Evolutionary conservation across 2,329 filamentous ascomycete genomes (phyloP), one percentile per base, ranked within the genome.

Genomic region (Colletotrichum coccodes): DNA sequence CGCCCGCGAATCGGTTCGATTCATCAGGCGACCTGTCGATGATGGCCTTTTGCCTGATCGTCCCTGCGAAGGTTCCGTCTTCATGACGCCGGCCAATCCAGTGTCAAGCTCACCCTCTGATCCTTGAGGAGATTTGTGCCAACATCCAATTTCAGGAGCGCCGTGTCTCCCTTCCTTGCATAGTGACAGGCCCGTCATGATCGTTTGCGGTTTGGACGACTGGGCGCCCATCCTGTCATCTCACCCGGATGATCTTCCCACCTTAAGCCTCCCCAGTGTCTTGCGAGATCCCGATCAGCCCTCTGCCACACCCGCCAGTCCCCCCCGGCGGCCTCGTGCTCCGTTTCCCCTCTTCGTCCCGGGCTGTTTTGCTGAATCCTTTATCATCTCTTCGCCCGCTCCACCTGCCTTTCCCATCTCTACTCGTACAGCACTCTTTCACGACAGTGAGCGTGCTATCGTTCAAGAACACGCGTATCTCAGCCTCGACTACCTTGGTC

Each of bases 241-340:
- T 47, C 32, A 54, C 49, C 28, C 49, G 61, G 52, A 44, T 42
- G 54, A 68, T 60, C 61, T 60, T 47, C 49, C 40, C 38, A 60
- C 54, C 47, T 50, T 30, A 56, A 56, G 54, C 53, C 30, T 59
- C 38, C 46, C 42, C 60, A 34, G 60, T 30, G 42, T 60, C 46
- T 59, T 54, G 54, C 40, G 34, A 68, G 54, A 56, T 68, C 61
- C 36, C 54, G 65, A 65, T 65, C 65, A 60, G 34, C 61, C 28
- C 38, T 36, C 47, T 49, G 66, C 61, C 47, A 32, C 61, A 38
- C 34, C 49, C 38, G 49, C 66, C 61, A 54, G 60, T 49, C 34
- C 42, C 30, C 44, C 56, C 28, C n/a, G 8, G 32, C 26, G 32
- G 34, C 61, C 65, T 68, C 47, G 47, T 54, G 54, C 34, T 53